Evolutionary conservation across 331 rosid species (phyloP), one percentile per base, ranked within the genome.

Genomic region (Quercus phellos): DNA sequence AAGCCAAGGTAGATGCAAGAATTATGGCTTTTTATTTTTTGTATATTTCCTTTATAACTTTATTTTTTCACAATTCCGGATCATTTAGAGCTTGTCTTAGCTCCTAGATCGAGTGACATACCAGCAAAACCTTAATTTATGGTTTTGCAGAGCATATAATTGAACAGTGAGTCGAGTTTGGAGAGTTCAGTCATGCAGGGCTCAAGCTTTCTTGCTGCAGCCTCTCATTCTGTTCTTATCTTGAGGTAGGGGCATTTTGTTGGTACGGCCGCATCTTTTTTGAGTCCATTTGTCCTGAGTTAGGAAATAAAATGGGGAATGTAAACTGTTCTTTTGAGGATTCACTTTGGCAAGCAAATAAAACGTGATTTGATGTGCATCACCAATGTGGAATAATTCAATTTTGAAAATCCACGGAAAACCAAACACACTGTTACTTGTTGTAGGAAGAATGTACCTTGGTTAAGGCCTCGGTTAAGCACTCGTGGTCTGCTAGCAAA

Each of bases 241-340:
- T 29, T 60, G 59, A 69, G 74, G 59, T 22, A 35, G 72, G 67
- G 84, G 70, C 79, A 51, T 73, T 67, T 18, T 83, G 75, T 80
- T 74, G 77, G 77, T 84, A 26, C 51, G 11, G 43, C 46, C 21
- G n/a, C 82, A 56, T 77, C 74, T 66, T 66, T 46, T 66, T 66
- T 24, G 24, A 54, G 77, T 70, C 54, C 72, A 68, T 81, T 85
- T 88, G 81, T 79, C 76, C 75, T 68, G 71, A 42, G 30, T 67
- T 53, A 68, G 46, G 79, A 72, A 89, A 90, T 84, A 85, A 89
- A 46, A n/a, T 59, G 80, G 85, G 89, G 83, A 83, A 77, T 75
- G 82, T 84, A 77, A 86, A 79, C 88, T 87, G 70, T 30, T 81
- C 67, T 63, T 70, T 70, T 72, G 76, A 77, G 79, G 78, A 26